Percentiles rank a stretch among this genome's conserved stretches.
These are phyloP conservation scores for Aspergillus campestris DNA, from an alignment of 495 filamentous ascomycete species.

Conservation along the genomic window DNA sequence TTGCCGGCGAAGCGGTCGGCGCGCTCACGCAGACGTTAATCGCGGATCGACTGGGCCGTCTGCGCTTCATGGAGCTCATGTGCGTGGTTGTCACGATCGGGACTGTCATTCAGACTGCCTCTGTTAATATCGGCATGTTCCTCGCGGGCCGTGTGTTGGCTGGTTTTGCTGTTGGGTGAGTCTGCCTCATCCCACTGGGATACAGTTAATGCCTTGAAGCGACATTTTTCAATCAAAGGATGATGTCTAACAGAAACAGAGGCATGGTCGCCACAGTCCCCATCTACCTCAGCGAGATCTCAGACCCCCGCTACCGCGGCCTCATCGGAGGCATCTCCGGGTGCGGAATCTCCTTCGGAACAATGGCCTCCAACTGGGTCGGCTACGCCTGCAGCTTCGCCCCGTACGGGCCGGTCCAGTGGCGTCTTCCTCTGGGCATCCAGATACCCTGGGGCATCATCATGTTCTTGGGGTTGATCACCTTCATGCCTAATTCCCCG, in stretches of 20 bases:
- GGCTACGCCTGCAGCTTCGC: conserved; percentile 50
- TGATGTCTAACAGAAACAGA: conserved; percentile 9
- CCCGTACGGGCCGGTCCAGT: conserved; percentile 44
- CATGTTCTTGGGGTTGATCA: conserved; percentile 46
- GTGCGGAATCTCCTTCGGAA: conserved; percentile 50
- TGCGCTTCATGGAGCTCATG: conserved; percentile 51
- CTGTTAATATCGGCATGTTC: conserved; percentile 53
- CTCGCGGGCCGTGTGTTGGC: conserved; percentile 47
- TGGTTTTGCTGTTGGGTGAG: conserved; percentile 48
- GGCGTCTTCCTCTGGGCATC: conserved; percentile 49
- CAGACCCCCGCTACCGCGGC: conserved; percentile 42
- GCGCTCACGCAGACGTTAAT: conserved; percentile 45
- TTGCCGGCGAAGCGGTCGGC: conserved; percentile 49
- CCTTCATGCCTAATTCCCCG: conserved; percentile 53
- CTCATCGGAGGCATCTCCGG: conserved; percentile 52
- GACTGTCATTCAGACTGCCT: conserved; percentile 46
- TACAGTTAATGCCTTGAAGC: not conserved
- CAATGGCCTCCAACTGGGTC: conserved; percentile 51
- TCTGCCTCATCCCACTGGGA: not conserved
- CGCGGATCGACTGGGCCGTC: conserved; percentile 48
- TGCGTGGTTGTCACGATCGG: conserved; percentile 51
- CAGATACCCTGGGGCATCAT: conserved; percentile 54
- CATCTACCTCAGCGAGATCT: conserved; percentile 52
- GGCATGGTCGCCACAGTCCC: conserved; percentile 50
- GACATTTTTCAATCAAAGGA: not conserved